Evolutionary conservation across 768 basidiomycete species (phyloP), one percentile per base, ranked within the genome.

Genomic region (Galerina sulciceps): DNA sequence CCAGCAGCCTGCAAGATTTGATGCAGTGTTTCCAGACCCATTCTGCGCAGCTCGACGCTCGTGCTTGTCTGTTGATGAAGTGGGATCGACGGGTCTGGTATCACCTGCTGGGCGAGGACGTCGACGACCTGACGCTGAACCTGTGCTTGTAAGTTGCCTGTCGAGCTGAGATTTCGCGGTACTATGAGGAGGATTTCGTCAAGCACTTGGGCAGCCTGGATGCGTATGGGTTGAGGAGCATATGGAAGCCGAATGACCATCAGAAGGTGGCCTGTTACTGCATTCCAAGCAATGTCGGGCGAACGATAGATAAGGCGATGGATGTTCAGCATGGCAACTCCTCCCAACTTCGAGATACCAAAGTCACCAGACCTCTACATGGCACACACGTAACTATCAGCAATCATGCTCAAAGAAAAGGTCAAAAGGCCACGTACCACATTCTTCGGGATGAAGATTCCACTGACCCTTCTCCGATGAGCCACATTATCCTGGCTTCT

Each of bases 1-100:
- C 93, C 96, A 0, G 93, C 92, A 1, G 88, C 86, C 69, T 98
- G 93, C 10, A 99, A 77, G 53, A 99, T 95, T 63, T 91, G 85
- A 62, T 95, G 92, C 10, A 99, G 74, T 0, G 92, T 93, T 66
- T 96, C 93, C 52, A 96, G 77, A 0, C 94, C 96, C 85, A 95
- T 91, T 20, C 88, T 79, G 22, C 95, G 84, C 38, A 99, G 77
- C 66, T 98, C 96, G 15, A 94, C 85, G 46, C 72, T 82, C 2
- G 79, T 82, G 20, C 73, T 75, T 1, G 79, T 78, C 58, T 73
- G 75, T 13, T 71, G 69, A n/a, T 73, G 66, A 0, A 67, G 66
- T 37, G 70, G 65, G n/a, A 67, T 51, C 3, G 69, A 58, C 49
- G 77, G 72, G 53, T 81, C 77, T 31, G 80, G 76, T 3, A 91